A percentile compares a stretch with the other conserved stretches of the same genome.
These are phyloP conservation scores for Trypanosoma cruzi DNA, from an alignment of 208 protist genomes.

Conservation along the genomic window DNA sequence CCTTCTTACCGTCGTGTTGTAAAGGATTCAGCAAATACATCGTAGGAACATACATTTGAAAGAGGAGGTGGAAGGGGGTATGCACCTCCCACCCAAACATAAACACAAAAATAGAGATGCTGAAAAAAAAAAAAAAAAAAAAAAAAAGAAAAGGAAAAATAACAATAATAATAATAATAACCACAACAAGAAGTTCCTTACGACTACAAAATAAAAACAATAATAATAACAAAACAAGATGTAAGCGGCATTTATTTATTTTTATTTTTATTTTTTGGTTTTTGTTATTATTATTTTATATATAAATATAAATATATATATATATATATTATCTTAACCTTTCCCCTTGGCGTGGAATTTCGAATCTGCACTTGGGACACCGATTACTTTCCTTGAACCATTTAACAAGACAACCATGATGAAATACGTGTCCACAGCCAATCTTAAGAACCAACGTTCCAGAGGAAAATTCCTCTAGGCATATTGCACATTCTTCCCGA, in stretches of 20 bases:
- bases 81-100: too few relatives aligned
- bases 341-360: constrained; percentile 16
- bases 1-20: neutral
- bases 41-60: too few relatives aligned
- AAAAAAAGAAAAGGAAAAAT: constrained; percentile 17
- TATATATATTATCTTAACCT: neutral
- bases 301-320: neutral
- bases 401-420: constrained; percentile 42
- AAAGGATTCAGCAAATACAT: too few relatives aligned
- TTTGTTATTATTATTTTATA: neutral
- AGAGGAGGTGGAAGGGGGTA: neutral
- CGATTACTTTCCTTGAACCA: constrained; percentile 45
- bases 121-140: constrained; percentile 22
- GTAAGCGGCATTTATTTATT: too few relatives aligned
- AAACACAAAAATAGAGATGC: neutral
- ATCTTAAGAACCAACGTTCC: constrained; percentile 24
- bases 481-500: constrained; percentile 38
- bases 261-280: neutral
- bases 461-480: constrained; percentile 34
- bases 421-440: constrained; percentile 40
- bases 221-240: too few relatives aligned
- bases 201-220: too few relatives aligned
- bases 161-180: too few relatives aligned
- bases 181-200: too few relatives aligned
- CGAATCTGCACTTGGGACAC: constrained; percentile 45